Base-by-base conservation (phyloP, 371 early-diverging fungal genomes). In the Conidiobolus incongruus region DNA sequence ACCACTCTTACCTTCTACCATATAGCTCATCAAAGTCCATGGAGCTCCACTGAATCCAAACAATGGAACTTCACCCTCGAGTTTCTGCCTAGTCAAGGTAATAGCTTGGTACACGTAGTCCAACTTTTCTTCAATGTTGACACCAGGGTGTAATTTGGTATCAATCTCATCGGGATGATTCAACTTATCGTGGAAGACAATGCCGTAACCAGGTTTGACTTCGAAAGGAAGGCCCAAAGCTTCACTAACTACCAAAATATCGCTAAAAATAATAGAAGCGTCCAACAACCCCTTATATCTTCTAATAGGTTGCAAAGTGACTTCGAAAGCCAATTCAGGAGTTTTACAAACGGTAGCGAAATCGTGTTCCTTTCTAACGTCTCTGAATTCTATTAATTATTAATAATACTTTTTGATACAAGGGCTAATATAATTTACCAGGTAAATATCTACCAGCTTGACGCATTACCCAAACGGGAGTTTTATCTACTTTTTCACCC, bases 391-490 rank as follows among this genome's bases (percentile, higher is more conserved):
- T 86, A 41, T 11, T 21, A 22, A 46, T 40, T 21, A 16, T 16
- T 19, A 40, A 34, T 19, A 20, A 38, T 8, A 35, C 19, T 16
- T 12, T 7, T 36, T 20, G 1, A 30, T 4, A 38, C 19, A 6
- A 37, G 11, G 45, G 8, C 13, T 32, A 22, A 11, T 15, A 29
- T 4, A 12, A 26, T 36, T 33, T 44, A 83, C 85, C 90, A 34
- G 97, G 94, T 53, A 96, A 62, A 54, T 94, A 95, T 22, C 97
- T 74, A 20, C 97, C 97, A 5, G 97, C 97, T 63, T 96, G 95
- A 47, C 97, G 75, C 92, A 92, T 92, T 55, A 93, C 81, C 97
- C 97, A 96, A 12, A 91, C 82, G 6, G 97, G 97, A 0, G 74
- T 71, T 24, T 87, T 77, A 56, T 92, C 92, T 3, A 82, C 76